phyloP scores from a whole-genome alignment of 176 grass and related monocot species.

The Otatea glauca region DNA sequence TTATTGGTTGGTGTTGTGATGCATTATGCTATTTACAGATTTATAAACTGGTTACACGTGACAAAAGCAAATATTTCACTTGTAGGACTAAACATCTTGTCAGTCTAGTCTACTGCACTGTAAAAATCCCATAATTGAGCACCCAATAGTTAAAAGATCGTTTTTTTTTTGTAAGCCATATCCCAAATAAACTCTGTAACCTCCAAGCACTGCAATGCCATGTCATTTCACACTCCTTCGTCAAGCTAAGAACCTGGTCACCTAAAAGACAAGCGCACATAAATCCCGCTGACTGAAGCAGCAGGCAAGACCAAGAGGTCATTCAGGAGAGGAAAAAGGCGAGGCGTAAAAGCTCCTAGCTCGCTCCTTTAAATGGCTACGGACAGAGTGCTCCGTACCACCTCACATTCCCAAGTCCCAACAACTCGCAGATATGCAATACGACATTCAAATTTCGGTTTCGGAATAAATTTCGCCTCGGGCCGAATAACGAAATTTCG shows the following conservation, averaged over 20 bases:
- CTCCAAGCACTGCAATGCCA: neutral
- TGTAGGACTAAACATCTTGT: neutral
- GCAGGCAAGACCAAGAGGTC: slow-evolving; percentile 18
- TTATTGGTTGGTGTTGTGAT: neutral
- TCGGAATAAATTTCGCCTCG: too few relatives aligned
- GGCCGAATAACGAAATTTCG: too few relatives aligned
- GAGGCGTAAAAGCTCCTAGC: neutral
- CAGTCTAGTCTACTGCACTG: neutral
- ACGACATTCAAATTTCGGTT: too few relatives aligned
- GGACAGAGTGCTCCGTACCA: slow-evolving; percentile 39
- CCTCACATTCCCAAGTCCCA: slow-evolving; percentile 40
- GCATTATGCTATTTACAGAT: neutral
- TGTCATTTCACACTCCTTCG: neutral
- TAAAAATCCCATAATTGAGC: slow-evolving; percentile 18
- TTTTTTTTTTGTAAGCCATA: neutral
- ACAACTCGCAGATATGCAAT: slow-evolving; percentile 7
- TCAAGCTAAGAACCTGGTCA: neutral
- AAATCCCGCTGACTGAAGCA: slow-evolving; percentile 22
- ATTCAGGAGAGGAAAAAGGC: neutral
- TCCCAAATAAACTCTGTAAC: slow-evolving; percentile 25
- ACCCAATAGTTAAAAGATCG: neutral
- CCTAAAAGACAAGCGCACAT: slow-evolving; percentile 21
- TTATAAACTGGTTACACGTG: neutral
- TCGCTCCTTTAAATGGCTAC: slow-evolving; percentile 5
- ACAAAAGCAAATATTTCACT: neutral